Evolutionary conservation across 106 monocot genomes (phyloP), one percentile per base, ranked within the genome.

Genomic region (Chionographis japonica): DNA sequence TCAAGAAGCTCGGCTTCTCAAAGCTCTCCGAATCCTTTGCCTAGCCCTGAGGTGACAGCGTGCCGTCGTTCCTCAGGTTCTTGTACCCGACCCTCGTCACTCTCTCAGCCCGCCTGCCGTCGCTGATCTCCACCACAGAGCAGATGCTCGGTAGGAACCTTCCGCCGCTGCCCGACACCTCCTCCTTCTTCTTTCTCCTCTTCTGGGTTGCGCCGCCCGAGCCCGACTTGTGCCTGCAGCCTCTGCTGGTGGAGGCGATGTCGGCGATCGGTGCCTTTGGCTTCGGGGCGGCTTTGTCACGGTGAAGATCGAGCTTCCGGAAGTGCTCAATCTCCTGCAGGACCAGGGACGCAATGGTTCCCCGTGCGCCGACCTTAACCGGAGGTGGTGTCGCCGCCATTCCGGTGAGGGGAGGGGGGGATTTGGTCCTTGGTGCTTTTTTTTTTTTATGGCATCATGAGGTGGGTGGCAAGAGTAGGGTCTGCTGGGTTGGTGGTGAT

Each of bases 321-420:
- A 72, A 78, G 54, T 78, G 67, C 60, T 78, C 67, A 50, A 78
- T 78, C 66, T 78, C 78, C 54, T 52, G 66, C 3, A 60, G 67
- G 18, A 78, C 72, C 5, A 78, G 54, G 14, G 72, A 78, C 4
- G 52, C 78, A 8, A 78, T 61, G 15, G 78, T 78, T 4, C 78
- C 78, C 43, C 58, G 78, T 8, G 78, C 59, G 5, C 78, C 78
- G 8, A 78, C 55, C 61, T 78, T 38, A 0, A 78, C 78, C 2
- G 78, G 71, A 53, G 66, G 20, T 16, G 78, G 14, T 19, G 66
- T n/a, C 42, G 56, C 53, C 3, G 61, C 61, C 78, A 60, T 78
- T 37, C 5, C 11, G 13, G 2, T 66, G 7, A 52, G 4, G 8
- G 20, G 11, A 20, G 12, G 12, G 12, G 15, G 40, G 37, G 39